Conservation (phyloP, 2,329 filamentous ascomycete genomes). For the Ophiobolus disseminans region DNA sequence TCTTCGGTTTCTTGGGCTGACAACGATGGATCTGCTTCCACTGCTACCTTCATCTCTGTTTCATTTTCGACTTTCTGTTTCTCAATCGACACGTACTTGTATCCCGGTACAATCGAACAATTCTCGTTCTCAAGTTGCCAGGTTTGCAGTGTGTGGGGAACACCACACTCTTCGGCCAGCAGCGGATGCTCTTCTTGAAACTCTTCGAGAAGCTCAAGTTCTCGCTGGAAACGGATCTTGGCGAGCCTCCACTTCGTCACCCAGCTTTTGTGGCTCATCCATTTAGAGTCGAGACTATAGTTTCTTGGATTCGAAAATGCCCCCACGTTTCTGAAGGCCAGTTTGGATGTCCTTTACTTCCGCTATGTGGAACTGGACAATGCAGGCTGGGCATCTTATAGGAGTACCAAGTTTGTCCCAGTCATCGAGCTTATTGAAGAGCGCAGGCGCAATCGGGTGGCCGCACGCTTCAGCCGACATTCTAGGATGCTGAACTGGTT, state of each 20-base stretch:
- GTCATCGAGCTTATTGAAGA: conserved; percentile 6
- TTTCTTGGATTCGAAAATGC: conserved; percentile 18
- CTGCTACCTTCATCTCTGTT: not conserved
- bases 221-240: conserved; percentile 4
- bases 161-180: not conserved
- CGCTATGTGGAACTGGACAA: conserved; percentile 8
- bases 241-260: conserved; percentile 9
- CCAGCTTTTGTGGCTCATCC: conserved; percentile 1
- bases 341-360: conserved; percentile 11
- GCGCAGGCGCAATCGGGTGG: not conserved
- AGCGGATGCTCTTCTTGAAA: not conserved
- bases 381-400: conserved; percentile 15
- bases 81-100: not conserved
- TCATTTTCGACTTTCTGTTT: not conserved
- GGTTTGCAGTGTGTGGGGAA: not conserved
- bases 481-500: too few relatives aligned
- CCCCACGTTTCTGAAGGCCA: conserved; percentile 12
- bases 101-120: not conserved
- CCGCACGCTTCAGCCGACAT: too few relatives aligned
- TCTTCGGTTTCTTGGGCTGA: not conserved
- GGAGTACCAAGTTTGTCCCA: too few relatives aligned
- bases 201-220: not conserved
- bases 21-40: not conserved
- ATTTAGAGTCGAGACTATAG: not conserved
- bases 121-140: not conserved